These are phyloP conservation scores for Hypoxylon cercidicola DNA, from an alignment of 495 filamentous ascomycete genomes.

Conservation along the genomic window DNA sequence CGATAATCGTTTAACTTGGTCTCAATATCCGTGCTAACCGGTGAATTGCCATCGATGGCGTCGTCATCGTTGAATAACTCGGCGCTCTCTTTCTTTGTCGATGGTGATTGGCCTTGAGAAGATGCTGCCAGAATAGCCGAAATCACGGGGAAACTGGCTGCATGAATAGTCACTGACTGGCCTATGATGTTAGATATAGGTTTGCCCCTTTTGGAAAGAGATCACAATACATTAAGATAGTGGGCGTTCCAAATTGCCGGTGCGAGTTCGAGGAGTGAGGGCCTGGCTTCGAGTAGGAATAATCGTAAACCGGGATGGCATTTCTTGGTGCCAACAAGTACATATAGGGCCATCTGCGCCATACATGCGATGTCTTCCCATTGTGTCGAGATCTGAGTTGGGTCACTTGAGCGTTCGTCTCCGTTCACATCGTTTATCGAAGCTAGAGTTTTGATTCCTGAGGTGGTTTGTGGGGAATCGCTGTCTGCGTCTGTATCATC, in stretches of 20 bases:
- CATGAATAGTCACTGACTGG: constrained; percentile 39
- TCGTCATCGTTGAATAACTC: constrained; percentile 12
- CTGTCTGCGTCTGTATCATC: neutral
- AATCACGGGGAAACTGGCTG: constrained; percentile 29
- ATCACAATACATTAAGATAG: constrained; percentile 51
- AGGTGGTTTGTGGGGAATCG: neutral
- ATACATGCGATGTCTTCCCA: constrained; percentile 42
- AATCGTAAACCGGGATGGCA: constrained; percentile 37
- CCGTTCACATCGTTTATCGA: constrained; percentile 4
- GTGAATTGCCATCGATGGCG: neutral
- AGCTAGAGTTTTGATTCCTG: constrained; percentile 17
- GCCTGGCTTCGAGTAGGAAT: constrained; percentile 20
- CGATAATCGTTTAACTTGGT: neutral
- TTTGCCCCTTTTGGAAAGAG: constrained; percentile 3
- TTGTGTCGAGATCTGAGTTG: constrained; percentile 7
- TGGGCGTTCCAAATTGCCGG: constrained; percentile 57
- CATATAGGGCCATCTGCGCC: constrained; percentile 49
- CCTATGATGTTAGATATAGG: constrained; percentile 29
- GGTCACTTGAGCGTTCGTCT: neutral
- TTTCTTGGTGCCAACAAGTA: constrained; percentile 48
- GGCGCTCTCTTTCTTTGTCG: constrained; percentile 32
- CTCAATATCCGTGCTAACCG: neutral
- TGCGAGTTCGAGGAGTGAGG: constrained; percentile 55
- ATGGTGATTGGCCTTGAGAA: constrained; percentile 31
- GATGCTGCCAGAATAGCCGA: constrained; percentile 41